These are phyloP conservation scores for Auricularia sp. DNA, from an alignment of 768 basidiomycete species.

Conservation along the genomic window DNA sequence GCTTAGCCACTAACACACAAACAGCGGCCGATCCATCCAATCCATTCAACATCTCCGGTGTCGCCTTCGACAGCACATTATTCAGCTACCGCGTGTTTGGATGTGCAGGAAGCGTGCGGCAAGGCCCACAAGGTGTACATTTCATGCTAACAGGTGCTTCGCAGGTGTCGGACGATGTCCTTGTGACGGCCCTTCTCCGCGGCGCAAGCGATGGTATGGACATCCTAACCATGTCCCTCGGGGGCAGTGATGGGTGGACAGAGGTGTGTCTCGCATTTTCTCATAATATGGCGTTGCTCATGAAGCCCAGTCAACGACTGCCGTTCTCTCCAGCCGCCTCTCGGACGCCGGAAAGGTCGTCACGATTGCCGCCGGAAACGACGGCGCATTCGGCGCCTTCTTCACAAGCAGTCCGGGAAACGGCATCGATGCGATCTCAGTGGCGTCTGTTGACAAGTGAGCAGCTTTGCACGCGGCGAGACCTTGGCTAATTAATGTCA, in stretches of 20 bases:
- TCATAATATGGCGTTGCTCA: too few relatives aligned
- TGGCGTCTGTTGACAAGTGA: slow-evolving; percentile 18
- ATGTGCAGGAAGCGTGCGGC: slow-evolving; percentile 35
- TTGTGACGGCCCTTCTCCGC: slow-evolving; percentile 41
- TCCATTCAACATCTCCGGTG: slow-evolving; percentile 56
- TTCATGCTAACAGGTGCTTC: slow-evolving; percentile 14
- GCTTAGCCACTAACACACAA: slow-evolving; percentile 13
- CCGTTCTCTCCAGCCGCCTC: slow-evolving; percentile 51
- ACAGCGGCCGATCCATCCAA: slow-evolving; percentile 55
- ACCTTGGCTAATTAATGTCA: not conserved
- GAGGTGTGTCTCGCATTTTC: slow-evolving; percentile 8
- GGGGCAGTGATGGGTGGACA: slow-evolving; percentile 55
- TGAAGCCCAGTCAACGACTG: slow-evolving; percentile 25
- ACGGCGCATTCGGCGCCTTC: slow-evolving; percentile 49
- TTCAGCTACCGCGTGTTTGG: slow-evolving; percentile 51
- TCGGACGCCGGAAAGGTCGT: slow-evolving; percentile 48
- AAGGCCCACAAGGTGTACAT: slow-evolving; percentile 38
- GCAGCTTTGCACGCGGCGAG: not conserved
- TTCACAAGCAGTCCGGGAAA: slow-evolving; percentile 44
- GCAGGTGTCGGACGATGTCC: slow-evolving; percentile 19
- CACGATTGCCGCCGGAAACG: slow-evolving; percentile 49
- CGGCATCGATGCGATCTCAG: slow-evolving; percentile 45
- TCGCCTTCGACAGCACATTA: slow-evolving; percentile 50
- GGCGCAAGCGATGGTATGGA: slow-evolving; percentile 45
- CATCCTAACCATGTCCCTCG: slow-evolving; percentile 58